These are phyloP conservation scores for Lippia alba DNA, from an alignment of 305 asterid genomes.

Conservation along the genomic window DNA sequence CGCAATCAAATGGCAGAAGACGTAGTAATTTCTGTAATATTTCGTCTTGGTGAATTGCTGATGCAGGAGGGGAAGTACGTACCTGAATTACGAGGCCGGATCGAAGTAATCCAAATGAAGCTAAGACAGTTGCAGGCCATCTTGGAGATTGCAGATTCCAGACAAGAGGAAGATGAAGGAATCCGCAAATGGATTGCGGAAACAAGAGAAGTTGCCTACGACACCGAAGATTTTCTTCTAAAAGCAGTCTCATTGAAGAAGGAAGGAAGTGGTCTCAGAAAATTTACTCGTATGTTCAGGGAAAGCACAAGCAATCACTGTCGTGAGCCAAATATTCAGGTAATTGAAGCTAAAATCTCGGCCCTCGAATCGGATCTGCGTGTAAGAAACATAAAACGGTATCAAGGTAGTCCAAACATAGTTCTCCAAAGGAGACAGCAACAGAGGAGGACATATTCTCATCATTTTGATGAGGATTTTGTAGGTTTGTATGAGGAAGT, in stretches of 20 bases:
- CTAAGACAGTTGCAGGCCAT: constrained; percentile 49
- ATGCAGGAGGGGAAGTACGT: constrained; percentile 32
- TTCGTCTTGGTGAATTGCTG: constrained; percentile 37
- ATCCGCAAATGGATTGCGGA: constrained; percentile 56
- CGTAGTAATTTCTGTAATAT: constrained; percentile 36
- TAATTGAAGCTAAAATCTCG: constrained; percentile 43
- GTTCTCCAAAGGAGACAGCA: constrained; percentile 24
- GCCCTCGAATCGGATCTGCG: constrained; percentile 41
- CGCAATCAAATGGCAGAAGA: constrained; percentile 42
- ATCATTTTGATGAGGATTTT: constrained; percentile 45
- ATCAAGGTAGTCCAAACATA: constrained; percentile 29
- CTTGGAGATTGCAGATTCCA: constrained; percentile 51
- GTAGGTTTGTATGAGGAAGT: constrained; percentile 55
- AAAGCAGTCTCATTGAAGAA: constrained; percentile 33
- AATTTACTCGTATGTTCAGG: constrained; percentile 17
- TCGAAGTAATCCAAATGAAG: constrained; percentile 45
- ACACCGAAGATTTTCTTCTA: constrained; percentile 43
- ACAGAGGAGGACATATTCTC: constrained; percentile 44
- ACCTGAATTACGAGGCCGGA: constrained; percentile 35
- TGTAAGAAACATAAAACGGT: constrained; percentile 33
- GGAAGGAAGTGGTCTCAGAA: constrained; percentile 30
- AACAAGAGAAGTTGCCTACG: constrained; percentile 51
- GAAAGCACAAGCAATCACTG: constrained; percentile 27
- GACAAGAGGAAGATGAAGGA: constrained; percentile 45
- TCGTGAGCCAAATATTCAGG: constrained; percentile 33